Base-by-base conservation (phyloP, 192 early-diverging fungal genomes). In the Blastocladiella britannica region DNA sequence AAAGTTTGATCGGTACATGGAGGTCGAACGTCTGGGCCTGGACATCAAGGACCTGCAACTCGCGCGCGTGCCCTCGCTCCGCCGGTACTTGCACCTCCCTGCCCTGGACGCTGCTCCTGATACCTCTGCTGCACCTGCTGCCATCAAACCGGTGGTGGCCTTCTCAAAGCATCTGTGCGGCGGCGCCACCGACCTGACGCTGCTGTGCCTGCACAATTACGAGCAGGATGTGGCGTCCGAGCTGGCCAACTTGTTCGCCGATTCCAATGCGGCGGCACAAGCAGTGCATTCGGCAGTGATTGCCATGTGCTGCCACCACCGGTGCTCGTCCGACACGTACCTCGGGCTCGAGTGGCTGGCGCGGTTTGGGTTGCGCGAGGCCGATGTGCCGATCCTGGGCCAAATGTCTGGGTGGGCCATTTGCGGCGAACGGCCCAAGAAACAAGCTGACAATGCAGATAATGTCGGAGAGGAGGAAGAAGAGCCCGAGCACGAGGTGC, bases 161-260 rank as follows among this genome's bases (percentile, higher is more conserved):
- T 68, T 81, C 51, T 90, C 88, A 9, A 93, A 93, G 62, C 91
- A 93, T 65, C 72, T 93, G 53, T 93, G 91, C 69, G 91, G 91
- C 26, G 74, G 77, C 12, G 91, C 89, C 5, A 90, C 91, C 0
- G 91, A 93, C 65, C 68, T 91, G 27, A 84, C 87, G 0, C 67
- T 93, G 25, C 79, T 76, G 55, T 87, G 86, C 28, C 58, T 89
- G 8, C 67, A 72, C 28, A 68, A 77, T 54, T 78, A 75, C 58
- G 58, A 61, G 5, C 56, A 67, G 8, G 55, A 74, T 8, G n/a
- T 61, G 29, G 22, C 31, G 22, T 25, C 26, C 53, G 5, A n/a
- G 15, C 5, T 23, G 20, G 9, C 22, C 0, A 24, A 4, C 26
- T 61, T 67, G 25, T 25, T 2, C 29, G 25, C 18, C 51, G 26